These are phyloP conservation scores for Capronia coronata DNA, from an alignment of 2,329 filamentous ascomycete genomes.

Conservation along the genomic window DNA sequence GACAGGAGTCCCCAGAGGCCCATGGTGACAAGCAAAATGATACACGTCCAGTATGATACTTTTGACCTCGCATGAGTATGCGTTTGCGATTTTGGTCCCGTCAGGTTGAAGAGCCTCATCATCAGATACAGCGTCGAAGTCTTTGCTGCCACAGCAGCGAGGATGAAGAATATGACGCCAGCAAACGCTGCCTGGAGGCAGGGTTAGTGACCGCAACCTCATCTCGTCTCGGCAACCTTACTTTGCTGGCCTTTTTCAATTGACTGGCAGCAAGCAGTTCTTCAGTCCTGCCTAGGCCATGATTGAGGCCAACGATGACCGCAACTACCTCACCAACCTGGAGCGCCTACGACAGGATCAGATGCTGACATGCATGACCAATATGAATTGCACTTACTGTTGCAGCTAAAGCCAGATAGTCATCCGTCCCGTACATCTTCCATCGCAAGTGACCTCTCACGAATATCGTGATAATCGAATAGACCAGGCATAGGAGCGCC, in stretches of 20 bases:
- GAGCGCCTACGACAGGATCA: constrained; percentile 16
- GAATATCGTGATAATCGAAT: constrained; percentile 19
- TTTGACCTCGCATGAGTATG: constrained; percentile 17
- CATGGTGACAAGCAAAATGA: constrained; percentile 16
- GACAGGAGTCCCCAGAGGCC: constrained; percentile 26
- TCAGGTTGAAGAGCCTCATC: constrained; percentile 28
- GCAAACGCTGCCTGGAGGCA: constrained; percentile 8
- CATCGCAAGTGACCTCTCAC: constrained; percentile 19
- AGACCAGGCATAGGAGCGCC: constrained; percentile 22
- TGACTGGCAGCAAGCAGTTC: constrained; percentile 15
- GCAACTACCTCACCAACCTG: constrained; percentile 28
- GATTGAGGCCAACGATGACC: constrained; percentile 25
- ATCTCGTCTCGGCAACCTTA: neutral
- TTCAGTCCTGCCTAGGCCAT: constrained; percentile 28
- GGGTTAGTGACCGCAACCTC: neutral
- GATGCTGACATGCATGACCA: neutral
- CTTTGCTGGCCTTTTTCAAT: constrained; percentile 14
- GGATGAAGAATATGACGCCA: constrained; percentile 29
- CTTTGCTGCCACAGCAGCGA: constrained; percentile 30
- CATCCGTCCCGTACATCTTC: constrained; percentile 22
- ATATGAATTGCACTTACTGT: constrained; percentile 6
- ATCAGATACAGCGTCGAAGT: constrained; percentile 30
- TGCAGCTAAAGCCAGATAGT: constrained; percentile 19
- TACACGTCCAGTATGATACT: constrained; percentile 24
- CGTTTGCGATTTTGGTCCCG: constrained; percentile 16